Percentiles rank a stretch among this genome's conserved stretches.
Evolutionary conservation across 1,139 yeast genomes (phyloP).

Genomic region (Kurtzmaniella quercitrusa): DNA sequence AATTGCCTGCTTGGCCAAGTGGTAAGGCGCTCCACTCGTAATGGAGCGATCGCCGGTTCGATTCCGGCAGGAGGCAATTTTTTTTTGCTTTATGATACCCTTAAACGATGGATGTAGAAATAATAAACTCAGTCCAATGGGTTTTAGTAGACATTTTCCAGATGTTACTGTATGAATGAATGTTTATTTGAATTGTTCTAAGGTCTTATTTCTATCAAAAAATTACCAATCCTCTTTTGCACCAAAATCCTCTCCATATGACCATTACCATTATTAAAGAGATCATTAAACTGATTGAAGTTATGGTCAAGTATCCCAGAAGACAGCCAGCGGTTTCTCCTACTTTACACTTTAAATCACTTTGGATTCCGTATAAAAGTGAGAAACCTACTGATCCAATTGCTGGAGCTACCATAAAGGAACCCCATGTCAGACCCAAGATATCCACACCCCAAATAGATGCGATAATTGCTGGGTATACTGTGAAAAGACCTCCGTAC

Average conservation of each 20-base stretch:
- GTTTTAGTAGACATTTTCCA: too few species aligned
- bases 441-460: constrained; percentile 86
- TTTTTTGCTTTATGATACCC: neutral
- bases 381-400: constrained; percentile 74
- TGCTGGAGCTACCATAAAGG: constrained; percentile 89
- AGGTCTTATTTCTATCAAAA: constrained; percentile 11
- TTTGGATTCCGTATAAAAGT: constrained; percentile 62
- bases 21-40: constrained; percentile 57
- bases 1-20: constrained; percentile 50
- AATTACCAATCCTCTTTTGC: constrained; percentile 23
- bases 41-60: constrained; percentile 57
- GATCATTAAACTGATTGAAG: constrained; percentile 25
- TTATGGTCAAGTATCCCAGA: constrained; percentile 12
- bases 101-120: too few species aligned
- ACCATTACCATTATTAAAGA: constrained; percentile 28
- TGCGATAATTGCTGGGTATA: constrained; percentile 79
- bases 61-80: constrained; percentile 48
- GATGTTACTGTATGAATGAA: neutral
- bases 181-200: neutral
- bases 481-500: constrained; percentile 83
- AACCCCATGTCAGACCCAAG: constrained; percentile 92
- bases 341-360: constrained; percentile 39
- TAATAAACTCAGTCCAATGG: too few species aligned
- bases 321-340: neutral
- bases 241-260: constrained; percentile 37